Base-by-base conservation (phyloP, 1,139 yeast species). In the Pichia sp. region DNA sequence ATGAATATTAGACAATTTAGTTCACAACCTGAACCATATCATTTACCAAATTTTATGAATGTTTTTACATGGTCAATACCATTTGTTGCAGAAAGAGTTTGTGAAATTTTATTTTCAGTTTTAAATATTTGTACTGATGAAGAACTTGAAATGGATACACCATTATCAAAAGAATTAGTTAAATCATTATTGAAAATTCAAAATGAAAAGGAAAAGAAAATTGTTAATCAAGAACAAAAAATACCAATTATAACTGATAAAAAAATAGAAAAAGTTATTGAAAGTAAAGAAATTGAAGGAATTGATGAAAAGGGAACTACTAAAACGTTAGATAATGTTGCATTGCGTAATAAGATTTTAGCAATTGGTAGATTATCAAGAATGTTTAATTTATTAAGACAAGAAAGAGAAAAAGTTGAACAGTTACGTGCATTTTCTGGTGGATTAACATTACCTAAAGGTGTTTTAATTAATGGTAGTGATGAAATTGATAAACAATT, bases 61-160 rank as follows among this genome's bases (percentile, higher is more conserved):
- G 96, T 90, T 6, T 92, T 92, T 64, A 85, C 96, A 6, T 92
- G 98, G 98, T 87, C 96, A 4, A 70, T 92, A 50, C 98, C 98
- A 7, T 92, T 92, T 70, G 97, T 92, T 34, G 97, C 97, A 12
- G 97, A 92, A 66, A 79, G 89, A 56, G 83, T 90, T 48, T 87
- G 96, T 20, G 97, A 92, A 61, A 90, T 92, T 86, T 74, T 92
- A 61, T 87, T 89, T 30, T 80, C 95, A 2, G 86, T 92, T 40
- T 74, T 92, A 61, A 90, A 90, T 64, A 87, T 92, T 47, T 92
- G 98, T 68, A 86, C 97, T 1, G 95, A 89, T 60, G 97, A 92
- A 60, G 98, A 92, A 64, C 73, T 92, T 50, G 94, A 82, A 49
- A 92, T 83, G 55, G 90, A 82, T 16, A 74, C 81, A 0, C 74